These are phyloP conservation scores for Collybia sordida DNA, from an alignment of 768 basidiomycete species.

Conservation along the genomic window DNA sequence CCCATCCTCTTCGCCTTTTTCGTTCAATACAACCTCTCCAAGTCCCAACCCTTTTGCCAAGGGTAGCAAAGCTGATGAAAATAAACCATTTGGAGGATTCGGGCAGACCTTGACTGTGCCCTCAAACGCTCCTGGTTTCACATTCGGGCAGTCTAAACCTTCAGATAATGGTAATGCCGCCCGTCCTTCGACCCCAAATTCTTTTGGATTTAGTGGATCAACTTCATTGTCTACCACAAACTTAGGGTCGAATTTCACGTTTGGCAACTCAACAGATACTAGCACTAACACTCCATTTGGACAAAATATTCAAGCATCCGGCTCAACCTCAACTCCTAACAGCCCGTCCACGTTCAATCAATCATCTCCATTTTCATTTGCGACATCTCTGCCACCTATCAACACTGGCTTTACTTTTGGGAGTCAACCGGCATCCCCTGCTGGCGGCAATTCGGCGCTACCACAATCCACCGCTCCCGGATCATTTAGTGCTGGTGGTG, in stretches of 20 bases:
- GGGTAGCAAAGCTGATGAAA: conserved; percentile 45
- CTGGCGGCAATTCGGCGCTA: conserved; percentile 34
- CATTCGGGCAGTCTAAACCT: conserved; percentile 44
- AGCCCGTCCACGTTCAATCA: conserved; percentile 62
- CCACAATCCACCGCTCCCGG: conserved; percentile 36
- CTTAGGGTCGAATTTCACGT: conserved; percentile 41
- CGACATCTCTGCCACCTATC: conserved; percentile 32
- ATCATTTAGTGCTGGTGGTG: conserved; percentile 38
- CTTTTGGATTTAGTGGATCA: conserved; percentile 50
- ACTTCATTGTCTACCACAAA: conserved; percentile 35
- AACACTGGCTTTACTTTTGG: conserved; percentile 49
- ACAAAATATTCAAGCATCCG: conserved; percentile 24
- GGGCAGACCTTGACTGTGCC: conserved; percentile 35
- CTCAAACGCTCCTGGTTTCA: conserved; percentile 34
- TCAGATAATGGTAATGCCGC: conserved; percentile 33
- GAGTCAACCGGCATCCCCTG: conserved; percentile 62
- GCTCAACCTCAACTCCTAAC: conserved; percentile 45
- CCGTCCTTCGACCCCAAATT: conserved; percentile 36
- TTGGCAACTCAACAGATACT: conserved; percentile 37
- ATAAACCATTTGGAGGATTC: conserved; percentile 49
- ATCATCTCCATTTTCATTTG: conserved; percentile 46
- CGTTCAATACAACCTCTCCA: conserved; percentile 38
- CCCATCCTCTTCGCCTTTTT: conserved; percentile 30
- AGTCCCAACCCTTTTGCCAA: conserved; percentile 48
- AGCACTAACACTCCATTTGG: conserved; percentile 39